Conservation (phyloP, 441 rosid species). For the Erodium moschatum region DNA sequence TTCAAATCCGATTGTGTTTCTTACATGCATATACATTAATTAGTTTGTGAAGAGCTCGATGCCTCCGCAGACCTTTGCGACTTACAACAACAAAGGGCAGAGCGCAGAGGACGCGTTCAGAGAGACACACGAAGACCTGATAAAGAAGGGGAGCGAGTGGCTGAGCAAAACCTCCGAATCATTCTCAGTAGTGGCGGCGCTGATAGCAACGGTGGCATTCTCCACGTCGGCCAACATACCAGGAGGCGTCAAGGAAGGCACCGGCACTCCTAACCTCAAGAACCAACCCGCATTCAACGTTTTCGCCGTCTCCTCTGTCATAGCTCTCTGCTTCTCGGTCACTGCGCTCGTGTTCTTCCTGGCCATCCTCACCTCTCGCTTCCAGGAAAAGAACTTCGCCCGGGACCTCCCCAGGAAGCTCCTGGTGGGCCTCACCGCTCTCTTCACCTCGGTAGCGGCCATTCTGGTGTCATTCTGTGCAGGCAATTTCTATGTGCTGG, state of each 20-base stretch:
- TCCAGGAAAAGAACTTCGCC: conserved; percentile 33
- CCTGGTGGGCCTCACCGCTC: conserved; percentile 32
- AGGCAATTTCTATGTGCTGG: conserved; percentile 40
- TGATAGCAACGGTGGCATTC: conserved; percentile 44
- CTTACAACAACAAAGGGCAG: conserved; percentile 25
- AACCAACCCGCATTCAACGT: conserved; percentile 30
- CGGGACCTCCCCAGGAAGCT: conserved; percentile 28
- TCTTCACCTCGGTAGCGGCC: conserved; percentile 38
- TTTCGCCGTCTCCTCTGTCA: conserved; percentile 38
- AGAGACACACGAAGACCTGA: conserved; percentile 28
- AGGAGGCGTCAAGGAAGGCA: conserved; percentile 24
- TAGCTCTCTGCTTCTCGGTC: conserved; percentile 42
- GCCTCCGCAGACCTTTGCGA: conserved; percentile 14
- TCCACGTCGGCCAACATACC: conserved; percentile 40
- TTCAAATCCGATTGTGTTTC: too few species aligned
- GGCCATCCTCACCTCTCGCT: conserved; percentile 36
- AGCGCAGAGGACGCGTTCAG: conserved; percentile 31
- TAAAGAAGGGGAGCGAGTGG: conserved; percentile 35
- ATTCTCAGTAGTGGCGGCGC: conserved; percentile 43
- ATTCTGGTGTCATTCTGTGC: conserved; percentile 38
- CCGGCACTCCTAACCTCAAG: conserved; percentile 28
- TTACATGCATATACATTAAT: too few species aligned
- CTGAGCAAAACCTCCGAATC: conserved; percentile 36
- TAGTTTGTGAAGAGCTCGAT: conserved; percentile 38
- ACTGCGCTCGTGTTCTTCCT: conserved; percentile 34